Conservation (phyloP, 306 rosid genomes). For the Castanea crenata region DNA sequence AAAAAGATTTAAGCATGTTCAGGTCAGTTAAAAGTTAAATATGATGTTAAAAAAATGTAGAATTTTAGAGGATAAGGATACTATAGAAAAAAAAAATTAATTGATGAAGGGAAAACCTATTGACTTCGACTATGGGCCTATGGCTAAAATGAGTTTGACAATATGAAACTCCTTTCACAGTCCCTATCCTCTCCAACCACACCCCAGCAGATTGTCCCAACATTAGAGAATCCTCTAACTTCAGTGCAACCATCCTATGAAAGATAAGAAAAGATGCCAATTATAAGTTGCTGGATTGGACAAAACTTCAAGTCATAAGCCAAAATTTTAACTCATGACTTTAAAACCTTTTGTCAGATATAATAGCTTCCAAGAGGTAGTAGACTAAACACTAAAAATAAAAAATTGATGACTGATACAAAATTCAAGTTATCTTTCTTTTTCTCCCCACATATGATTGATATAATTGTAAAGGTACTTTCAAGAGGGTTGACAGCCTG, state of each 20-base stretch:
- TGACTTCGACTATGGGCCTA: background rate
- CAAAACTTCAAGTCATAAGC: background rate
- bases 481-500: slow-evolving; percentile 1
- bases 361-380: background rate
- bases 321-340: background rate
- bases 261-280: background rate
- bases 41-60: too few relatives aligned
- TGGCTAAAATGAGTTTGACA: background rate
- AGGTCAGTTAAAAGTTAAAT: too few relatives aligned
- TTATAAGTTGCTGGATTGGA: background rate
- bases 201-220: background rate
- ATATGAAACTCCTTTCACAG: background rate
- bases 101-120: background rate
- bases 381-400: background rate
- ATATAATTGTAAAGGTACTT: background rate
- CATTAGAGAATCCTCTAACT: background rate
- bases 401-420: background rate
- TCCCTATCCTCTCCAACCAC: background rate
- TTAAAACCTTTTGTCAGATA: background rate
- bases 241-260: too few relatives aligned
- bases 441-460: background rate
- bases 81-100: background rate
- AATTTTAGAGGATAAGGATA: background rate
- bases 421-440: background rate
- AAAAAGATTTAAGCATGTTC: background rate